These are phyloP conservation scores for Plantago coronopus DNA, from an alignment of 305 asterid genomes.

Conservation along the genomic window DNA sequence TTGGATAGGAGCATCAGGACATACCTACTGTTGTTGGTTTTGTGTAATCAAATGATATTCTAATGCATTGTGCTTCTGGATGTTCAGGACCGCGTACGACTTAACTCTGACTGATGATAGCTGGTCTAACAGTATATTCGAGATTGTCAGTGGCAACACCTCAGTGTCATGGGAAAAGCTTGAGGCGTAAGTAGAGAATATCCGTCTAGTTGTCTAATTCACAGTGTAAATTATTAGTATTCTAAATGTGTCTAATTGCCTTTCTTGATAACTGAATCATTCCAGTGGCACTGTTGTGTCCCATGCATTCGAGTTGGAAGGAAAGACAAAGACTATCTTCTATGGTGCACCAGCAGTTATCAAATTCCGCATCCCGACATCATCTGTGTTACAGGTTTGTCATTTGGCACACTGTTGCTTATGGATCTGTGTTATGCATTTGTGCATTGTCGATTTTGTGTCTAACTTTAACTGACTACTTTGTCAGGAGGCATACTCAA, in stretches of 20 bases:
- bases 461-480: conserved; percentile 12
- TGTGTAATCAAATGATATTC: too few relatives aligned
- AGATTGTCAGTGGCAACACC: conserved; percentile 66
- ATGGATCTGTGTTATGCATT: conserved; percentile 10
- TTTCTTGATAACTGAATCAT: conserved; percentile 15
- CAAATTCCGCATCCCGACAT: conserved; percentile 83
- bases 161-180: conserved; percentile 90
- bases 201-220: conserved; percentile 5
- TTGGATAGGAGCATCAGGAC: too few relatives aligned
- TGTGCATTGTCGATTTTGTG: conserved; percentile 12
- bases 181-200: conserved; percentile 63
- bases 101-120: conserved; percentile 67
- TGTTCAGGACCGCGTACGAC: conserved; percentile 84
- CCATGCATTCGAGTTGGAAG: conserved; percentile 87
- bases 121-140: conserved; percentile 68
- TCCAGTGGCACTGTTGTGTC: conserved; percentile 59
- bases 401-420: conserved; percentile 3
- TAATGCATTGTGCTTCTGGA: conserved; percentile 13
- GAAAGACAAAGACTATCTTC: conserved; percentile 56
- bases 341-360: conserved; percentile 77
- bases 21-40: too few relatives aligned
- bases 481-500: conserved; percentile 79
- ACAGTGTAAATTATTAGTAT: conserved; percentile 10
- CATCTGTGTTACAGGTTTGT: conserved; percentile 76
- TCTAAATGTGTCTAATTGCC: conserved; percentile 9